A percentile compares a stretch with the other conserved stretches of the same genome.
Conservation (phyloP, 2,329 filamentous ascomycete genomes). For the Calonectria ilicicola region DNA sequence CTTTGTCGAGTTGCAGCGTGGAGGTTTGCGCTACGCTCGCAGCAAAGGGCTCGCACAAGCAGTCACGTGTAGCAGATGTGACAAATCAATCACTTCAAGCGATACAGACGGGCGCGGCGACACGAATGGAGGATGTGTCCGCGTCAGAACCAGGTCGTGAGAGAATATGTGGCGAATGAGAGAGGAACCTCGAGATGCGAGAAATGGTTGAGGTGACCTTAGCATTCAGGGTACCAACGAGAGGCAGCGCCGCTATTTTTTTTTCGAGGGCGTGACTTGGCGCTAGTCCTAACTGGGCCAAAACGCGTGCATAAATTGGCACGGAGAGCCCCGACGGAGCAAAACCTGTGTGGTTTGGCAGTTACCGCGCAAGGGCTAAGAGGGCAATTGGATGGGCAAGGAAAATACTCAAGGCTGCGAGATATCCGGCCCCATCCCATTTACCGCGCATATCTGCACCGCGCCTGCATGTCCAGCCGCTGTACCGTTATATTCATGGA, state of each 20-base stretch:
- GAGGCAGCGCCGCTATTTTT: slow-evolving; percentile 33
- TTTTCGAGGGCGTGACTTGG: slow-evolving; percentile 36
- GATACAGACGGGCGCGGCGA: slow-evolving; percentile 26
- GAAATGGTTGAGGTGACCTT: slow-evolving; percentile 35
- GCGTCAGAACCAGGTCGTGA: slow-evolving; percentile 32
- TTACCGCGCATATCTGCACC: neutral
- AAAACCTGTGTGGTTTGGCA: neutral
- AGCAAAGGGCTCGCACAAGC: slow-evolving; percentile 22
- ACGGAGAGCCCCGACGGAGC: neutral
- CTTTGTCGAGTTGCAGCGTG: slow-evolving; percentile 22
- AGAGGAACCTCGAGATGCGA: slow-evolving; percentile 35
- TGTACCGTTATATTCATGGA: slow-evolving; percentile 1
- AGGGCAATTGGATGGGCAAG: neutral
- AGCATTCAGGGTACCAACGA: slow-evolving; percentile 34
- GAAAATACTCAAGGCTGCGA: neutral
- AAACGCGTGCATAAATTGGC: slow-evolving; percentile 24
- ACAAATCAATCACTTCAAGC: slow-evolving; percentile 28
- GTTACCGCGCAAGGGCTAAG: neutral
- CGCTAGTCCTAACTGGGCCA: slow-evolving; percentile 29
- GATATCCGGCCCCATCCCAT: neutral
- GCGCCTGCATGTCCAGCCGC: neutral
- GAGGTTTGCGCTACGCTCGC: slow-evolving; percentile 35
- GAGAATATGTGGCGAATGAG: slow-evolving; percentile 27
- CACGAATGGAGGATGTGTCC: slow-evolving; percentile 23
- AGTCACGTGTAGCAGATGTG: slow-evolving; percentile 34